phyloP scores from a whole-genome alignment of 192 early-diverging fungal species.

The Mortierella alpina region DNA sequence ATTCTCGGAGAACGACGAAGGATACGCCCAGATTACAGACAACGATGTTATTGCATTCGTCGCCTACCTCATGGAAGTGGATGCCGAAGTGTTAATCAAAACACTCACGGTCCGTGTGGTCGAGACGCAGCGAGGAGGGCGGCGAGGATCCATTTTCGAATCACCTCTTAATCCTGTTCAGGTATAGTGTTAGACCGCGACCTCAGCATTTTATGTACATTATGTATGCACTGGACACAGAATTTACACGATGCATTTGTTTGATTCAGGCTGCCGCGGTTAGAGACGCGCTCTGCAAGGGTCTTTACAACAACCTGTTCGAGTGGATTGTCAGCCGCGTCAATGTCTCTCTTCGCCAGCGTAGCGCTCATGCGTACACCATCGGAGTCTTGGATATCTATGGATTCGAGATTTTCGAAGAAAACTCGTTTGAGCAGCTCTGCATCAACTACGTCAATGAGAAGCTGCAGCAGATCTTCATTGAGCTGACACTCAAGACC shows the following conservation, averaged over 20 bases:
- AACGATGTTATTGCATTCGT: slow-evolving; percentile 75
- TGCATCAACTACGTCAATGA: slow-evolving; percentile 99
- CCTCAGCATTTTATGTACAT: not conserved
- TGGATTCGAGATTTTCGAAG: slow-evolving; percentile 96
- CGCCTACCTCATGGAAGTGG: slow-evolving; percentile 77
- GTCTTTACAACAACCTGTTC: slow-evolving; percentile 94
- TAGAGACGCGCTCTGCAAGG: slow-evolving; percentile 93
- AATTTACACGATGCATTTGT: not conserved
- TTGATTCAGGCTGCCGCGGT: slow-evolving; percentile 74
- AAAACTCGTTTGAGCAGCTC: slow-evolving; percentile 98
- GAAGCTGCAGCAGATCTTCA: slow-evolving; percentile 98
- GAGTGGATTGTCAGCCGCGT: slow-evolving; percentile 98
- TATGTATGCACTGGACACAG: not conserved
- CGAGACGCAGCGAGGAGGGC: slow-evolving; percentile 80
- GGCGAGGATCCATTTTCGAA: slow-evolving; percentile 81
- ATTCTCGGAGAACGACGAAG: slow-evolving; percentile 87
- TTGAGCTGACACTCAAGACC: slow-evolving; percentile 96
- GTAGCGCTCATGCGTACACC: slow-evolving; percentile 68
- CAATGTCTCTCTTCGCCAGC: slow-evolving; percentile 84
- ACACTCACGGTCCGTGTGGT: slow-evolving; percentile 75
- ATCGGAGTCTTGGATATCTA: slow-evolving; percentile 99
- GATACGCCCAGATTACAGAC: slow-evolving; percentile 72
- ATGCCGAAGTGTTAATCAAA: slow-evolving; percentile 66
- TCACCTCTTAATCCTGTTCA: slow-evolving; percentile 93
- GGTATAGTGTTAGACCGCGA: slow-evolving; percentile 9